These are phyloP conservation scores for Pyricularia sp. DNA, from an alignment of 2,329 filamentous ascomycete species.

Conservation along the genomic window DNA sequence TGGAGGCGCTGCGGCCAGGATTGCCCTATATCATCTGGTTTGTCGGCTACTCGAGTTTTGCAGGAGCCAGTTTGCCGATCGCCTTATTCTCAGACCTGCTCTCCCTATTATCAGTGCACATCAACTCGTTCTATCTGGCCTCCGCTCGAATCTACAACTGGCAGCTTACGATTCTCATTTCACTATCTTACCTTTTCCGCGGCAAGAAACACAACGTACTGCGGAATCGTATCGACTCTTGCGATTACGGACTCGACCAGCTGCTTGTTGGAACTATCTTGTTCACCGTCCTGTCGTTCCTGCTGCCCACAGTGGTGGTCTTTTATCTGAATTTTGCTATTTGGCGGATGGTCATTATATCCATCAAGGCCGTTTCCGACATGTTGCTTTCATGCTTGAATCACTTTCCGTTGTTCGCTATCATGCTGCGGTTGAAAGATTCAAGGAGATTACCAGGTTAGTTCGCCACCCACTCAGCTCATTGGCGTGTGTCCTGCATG, in stretches of 20 bases:
- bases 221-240: slow-evolving; percentile 94
- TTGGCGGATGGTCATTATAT: slow-evolving; percentile 90
- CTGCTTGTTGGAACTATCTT: slow-evolving; percentile 91
- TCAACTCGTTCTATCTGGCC: slow-evolving; percentile 96
- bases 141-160: slow-evolving; percentile 96
- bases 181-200: slow-evolving; percentile 95
- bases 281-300: slow-evolving; percentile 90
- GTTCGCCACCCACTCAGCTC: slow-evolving; percentile 8
- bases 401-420: slow-evolving; percentile 92
- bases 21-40: slow-evolving; percentile 85
- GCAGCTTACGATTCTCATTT: slow-evolving; percentile 94
- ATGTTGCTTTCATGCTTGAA: slow-evolving; percentile 89
- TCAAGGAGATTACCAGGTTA: slow-evolving; percentile 75
- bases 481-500: not conserved
- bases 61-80: slow-evolving; percentile 93
- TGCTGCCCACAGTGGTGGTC: slow-evolving; percentile 88
- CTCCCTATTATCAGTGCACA: slow-evolving; percentile 85
- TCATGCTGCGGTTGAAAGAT: slow-evolving; percentile 95
- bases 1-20: slow-evolving; percentile 66
- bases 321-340: slow-evolving; percentile 96
- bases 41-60: slow-evolving; percentile 90
- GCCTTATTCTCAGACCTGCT: slow-evolving; percentile 91
- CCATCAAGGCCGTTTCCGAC: slow-evolving; percentile 82
- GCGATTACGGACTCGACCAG: slow-evolving; percentile 97
- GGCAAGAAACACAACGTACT: slow-evolving; percentile 97